These are phyloP conservation scores for Vickermania ingenoplastis DNA, from an alignment of 208 protist genomes.

Conservation along the genomic window DNA sequence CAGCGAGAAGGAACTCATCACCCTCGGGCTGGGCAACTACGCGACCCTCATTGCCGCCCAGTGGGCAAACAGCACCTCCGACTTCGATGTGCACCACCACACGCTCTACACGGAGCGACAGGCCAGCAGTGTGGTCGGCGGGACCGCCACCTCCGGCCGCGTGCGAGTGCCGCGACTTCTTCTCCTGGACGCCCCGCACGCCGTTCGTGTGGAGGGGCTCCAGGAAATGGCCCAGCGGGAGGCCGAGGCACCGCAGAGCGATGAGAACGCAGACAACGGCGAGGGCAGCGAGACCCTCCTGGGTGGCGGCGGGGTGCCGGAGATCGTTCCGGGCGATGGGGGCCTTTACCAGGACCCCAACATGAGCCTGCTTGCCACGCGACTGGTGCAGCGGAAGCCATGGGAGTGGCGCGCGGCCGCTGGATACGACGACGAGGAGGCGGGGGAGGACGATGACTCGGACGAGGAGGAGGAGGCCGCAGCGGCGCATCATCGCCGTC, in stretches of 20 bases:
- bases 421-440: slow-evolving; percentile 1
- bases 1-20: slow-evolving; percentile 61
- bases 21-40: slow-evolving; percentile 79
- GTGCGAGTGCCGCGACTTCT: slow-evolving; percentile 56
- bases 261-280: slow-evolving; percentile 6
- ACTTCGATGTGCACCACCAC: slow-evolving; percentile 45
- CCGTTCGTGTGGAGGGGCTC: slow-evolving; percentile 32
- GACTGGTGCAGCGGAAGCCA: slow-evolving; percentile 3
- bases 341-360: neutral
- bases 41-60: slow-evolving; percentile 73
- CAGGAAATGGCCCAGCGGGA: neutral
- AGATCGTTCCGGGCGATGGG: neutral
- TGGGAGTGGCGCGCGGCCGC: slow-evolving; percentile 7
- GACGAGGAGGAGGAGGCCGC: neutral
- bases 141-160: neutral
- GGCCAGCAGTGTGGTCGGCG: slow-evolving; percentile 17
- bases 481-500: neutral
- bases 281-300: neutral
- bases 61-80: slow-evolving; percentile 76
- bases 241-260: neutral
- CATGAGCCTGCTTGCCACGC: neutral
- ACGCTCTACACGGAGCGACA: slow-evolving; percentile 63
- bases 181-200: slow-evolving; percentile 67
- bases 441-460: slow-evolving; percentile 11
- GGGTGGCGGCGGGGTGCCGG: neutral